Percentiles rank a stretch among this genome's conserved stretches.
Conservation (phyloP, 805 yeast genomes). For the Candida gorgasii region DNA sequence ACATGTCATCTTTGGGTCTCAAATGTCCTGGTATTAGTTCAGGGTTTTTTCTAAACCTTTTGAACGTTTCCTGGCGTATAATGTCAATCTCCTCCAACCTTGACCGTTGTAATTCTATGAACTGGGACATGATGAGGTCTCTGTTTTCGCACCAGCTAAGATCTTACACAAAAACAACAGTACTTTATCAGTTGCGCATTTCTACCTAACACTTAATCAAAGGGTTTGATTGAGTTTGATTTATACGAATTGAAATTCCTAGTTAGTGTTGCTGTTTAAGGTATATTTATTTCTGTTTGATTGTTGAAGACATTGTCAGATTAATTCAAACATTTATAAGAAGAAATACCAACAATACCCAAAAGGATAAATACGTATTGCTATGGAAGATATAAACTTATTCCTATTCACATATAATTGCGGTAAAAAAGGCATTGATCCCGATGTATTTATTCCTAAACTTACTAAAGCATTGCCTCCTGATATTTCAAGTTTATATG, state of each 20-base stretch:
- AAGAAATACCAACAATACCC: no score
- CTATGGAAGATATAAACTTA: slow-evolving; percentile 17
- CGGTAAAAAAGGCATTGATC: slow-evolving; percentile 46
- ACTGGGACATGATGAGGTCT: slow-evolving; percentile 21
- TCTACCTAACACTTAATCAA: no score
- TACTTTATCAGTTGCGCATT: no score
- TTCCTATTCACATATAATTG: slow-evolving; percentile 56
- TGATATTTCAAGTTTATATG: slow-evolving; percentile 48
- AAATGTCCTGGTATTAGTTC: slow-evolving; percentile 38
- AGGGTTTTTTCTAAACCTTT: slow-evolving; percentile 64
- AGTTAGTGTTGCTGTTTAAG: no score
- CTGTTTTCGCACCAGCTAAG: not conserved
- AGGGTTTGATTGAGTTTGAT: no score
- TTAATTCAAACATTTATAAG: no score
- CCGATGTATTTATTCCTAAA: slow-evolving; percentile 29
- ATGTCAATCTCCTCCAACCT: slow-evolving; percentile 66
- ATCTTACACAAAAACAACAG: no score
- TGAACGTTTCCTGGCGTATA: slow-evolving; percentile 65
- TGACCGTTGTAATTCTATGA: slow-evolving; percentile 36
- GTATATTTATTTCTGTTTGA: no score
- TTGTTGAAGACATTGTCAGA: no score
- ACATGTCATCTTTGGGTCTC: slow-evolving; percentile 15
- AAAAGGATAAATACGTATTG: no score
- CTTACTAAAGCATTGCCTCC: slow-evolving; percentile 28
- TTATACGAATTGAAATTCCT: no score